phyloP scores from a whole-genome alignment of 495 filamentous ascomycete species.

The Trichoderma asperelloides region DNA sequence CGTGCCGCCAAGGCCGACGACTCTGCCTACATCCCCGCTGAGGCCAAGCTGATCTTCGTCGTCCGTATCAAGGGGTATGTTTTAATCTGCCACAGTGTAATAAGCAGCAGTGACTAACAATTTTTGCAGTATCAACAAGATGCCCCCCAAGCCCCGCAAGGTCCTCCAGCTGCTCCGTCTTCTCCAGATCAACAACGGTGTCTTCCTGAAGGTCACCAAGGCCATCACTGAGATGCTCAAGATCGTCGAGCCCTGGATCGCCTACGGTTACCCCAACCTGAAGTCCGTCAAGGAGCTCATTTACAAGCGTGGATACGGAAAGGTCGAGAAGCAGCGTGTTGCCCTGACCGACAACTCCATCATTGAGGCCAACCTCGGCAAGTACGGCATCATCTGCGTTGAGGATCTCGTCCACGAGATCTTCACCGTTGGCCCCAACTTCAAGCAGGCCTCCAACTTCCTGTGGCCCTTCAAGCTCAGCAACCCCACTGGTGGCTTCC shows the following conservation, averaged over 20 bases:
- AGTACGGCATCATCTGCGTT: constrained; percentile 98
- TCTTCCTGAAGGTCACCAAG: constrained; percentile 96
- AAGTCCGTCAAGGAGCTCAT: constrained; percentile 97
- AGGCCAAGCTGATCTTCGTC: constrained; percentile 96
- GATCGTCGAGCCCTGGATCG: constrained; percentile 94
- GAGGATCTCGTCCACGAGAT: constrained; percentile 99
- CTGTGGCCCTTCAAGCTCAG: constrained; percentile 99
- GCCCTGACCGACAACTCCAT: constrained; percentile 94
- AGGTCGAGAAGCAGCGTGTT: constrained; percentile 93
- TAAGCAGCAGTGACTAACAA: constrained; percentile 8
- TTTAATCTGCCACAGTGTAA: not conserved
- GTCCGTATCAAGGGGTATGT: constrained; percentile 94
- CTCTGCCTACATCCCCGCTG: constrained; percentile 84
- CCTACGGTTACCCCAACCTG: constrained; percentile 98
- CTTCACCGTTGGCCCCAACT: constrained; percentile 96
- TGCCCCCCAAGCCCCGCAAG: constrained; percentile 98
- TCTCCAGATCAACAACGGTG: constrained; percentile 99
- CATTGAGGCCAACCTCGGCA: constrained; percentile 91
- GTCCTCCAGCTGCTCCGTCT: constrained; percentile 98
- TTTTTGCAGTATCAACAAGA: constrained; percentile 92
- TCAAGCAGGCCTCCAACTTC: constrained; percentile 99
- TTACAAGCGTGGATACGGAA: constrained; percentile 99
- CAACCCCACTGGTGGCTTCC: constrained; percentile 95
- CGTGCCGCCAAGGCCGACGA: constrained; percentile 86
- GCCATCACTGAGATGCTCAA: constrained; percentile 96